Percentiles rank a stretch among this genome's conserved stretches.
Evolutionary conservation across 768 basidiomycete species (phyloP).

Genomic region (Psilocybe subaeruginosa): DNA sequence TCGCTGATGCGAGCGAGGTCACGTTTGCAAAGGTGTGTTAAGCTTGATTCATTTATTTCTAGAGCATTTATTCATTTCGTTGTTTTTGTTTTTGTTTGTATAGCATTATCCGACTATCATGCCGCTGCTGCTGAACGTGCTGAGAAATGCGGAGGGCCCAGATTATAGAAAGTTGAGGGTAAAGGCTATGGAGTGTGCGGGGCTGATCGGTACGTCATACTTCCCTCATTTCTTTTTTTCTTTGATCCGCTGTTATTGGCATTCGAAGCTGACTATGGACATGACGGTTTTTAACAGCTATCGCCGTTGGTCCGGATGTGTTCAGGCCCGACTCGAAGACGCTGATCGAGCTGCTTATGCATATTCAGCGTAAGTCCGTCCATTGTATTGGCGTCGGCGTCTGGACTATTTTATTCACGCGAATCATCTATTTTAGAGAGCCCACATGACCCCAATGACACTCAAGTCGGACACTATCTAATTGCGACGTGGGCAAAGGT

Average conservation of each 20-base stretch:
- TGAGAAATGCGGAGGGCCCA: constrained; percentile 68
- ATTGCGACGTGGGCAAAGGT: constrained; percentile 90
- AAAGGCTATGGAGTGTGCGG: constrained; percentile 93
- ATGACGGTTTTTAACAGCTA: constrained; percentile 48
- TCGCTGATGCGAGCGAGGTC: constrained; percentile 81
- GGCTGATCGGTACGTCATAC: constrained; percentile 67
- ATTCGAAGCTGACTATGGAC: not conserved
- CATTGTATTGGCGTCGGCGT: not conserved
- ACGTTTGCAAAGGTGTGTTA: constrained; percentile 53
- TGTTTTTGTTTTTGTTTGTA: not conserved
- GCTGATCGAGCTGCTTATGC: constrained; percentile 73
- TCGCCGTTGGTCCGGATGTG: constrained; percentile 82
- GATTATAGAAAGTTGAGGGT: constrained; percentile 71
- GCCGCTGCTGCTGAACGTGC: constrained; percentile 66
- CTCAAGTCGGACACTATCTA: constrained; percentile 72
- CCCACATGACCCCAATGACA: constrained; percentile 71
- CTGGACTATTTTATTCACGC: not conserved
- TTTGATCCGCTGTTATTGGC: not conserved
- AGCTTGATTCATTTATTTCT: not conserved
- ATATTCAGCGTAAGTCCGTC: constrained; percentile 67
- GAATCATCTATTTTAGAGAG: constrained; percentile 38
- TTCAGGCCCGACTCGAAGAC: constrained; percentile 76
- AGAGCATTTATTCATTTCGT: too few species aligned
- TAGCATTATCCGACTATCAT: constrained; percentile 27
- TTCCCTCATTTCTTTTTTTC: not conserved